These are phyloP conservation scores for Corymbia maculata DNA, from an alignment of 345 rosid species.

Conservation along the genomic window DNA sequence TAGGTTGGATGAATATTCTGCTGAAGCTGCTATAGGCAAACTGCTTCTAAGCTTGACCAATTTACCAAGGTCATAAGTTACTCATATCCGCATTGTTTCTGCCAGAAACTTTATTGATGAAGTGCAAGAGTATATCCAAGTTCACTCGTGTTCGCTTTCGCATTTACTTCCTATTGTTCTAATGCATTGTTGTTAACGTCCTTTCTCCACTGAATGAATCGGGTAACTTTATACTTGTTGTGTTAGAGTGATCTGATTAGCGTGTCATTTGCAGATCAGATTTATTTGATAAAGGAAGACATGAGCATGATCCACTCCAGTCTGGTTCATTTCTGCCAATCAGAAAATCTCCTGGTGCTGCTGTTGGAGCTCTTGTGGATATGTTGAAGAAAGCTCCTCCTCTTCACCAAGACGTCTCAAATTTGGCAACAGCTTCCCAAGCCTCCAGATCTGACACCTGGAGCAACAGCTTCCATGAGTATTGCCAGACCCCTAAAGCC, in stretches of 20 bases:
- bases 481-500: conserved; percentile 3
- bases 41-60: background rate
- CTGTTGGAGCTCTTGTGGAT: conserved; percentile 74
- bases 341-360: conserved; percentile 75
- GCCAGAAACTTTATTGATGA: background rate
- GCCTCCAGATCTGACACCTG: conserved; percentile 17
- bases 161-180: background rate
- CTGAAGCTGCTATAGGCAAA: background rate
- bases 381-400: conserved; percentile 91
- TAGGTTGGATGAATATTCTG: background rate
- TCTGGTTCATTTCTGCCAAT: conserved; percentile 33
- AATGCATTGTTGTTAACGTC: background rate
- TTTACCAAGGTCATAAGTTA: background rate
- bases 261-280: conserved; percentile 31
- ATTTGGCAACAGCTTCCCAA: conserved; percentile 15
- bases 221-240: background rate
- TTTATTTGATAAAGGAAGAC: conserved; percentile 50
- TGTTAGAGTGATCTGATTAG: background rate
- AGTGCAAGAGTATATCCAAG: background rate
- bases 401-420: conserved; percentile 48
- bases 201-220: background rate
- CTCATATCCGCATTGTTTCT: background rate
- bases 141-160: background rate
- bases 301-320: conserved; percentile 25
- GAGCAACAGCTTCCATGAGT: conserved; percentile 11